phyloP scores from a whole-genome alignment of 768 basidiomycete species.

The Terana coerulea region DNA sequence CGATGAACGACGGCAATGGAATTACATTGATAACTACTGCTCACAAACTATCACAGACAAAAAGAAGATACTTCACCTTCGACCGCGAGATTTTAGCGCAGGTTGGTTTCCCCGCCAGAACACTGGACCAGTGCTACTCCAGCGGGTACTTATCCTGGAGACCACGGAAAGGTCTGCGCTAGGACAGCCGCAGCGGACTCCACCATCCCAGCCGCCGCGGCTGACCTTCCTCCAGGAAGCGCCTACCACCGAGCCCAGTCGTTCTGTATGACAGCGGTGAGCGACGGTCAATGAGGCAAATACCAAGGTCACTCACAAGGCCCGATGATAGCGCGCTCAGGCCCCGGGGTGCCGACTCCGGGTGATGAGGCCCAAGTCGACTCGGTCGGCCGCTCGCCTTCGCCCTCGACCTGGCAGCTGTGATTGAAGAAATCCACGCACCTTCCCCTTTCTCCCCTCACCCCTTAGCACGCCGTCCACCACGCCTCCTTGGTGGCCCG shows the following conservation, averaged over 20 bases:
- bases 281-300: not conserved
- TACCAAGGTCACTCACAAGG: not conserved
- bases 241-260: not conserved
- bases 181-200: not conserved
- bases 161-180: slow-evolving; percentile 11
- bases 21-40: too few relatives aligned
- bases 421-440: not conserved
- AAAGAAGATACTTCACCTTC: not conserved
- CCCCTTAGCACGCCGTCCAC: not conserved
- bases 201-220: not conserved
- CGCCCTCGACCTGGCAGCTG: not conserved
- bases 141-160: slow-evolving; percentile 8
- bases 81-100: not conserved
- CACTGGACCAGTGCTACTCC: not conserved
- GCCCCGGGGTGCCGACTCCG: not conserved
- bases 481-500: too few relatives aligned
- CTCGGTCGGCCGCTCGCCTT: slow-evolving; percentile 1
- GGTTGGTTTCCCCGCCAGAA: slow-evolving; percentile 3
- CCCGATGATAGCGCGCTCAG: not conserved
- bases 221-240: slow-evolving; percentile 1
- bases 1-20: too few relatives aligned
- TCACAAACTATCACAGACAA: not conserved
- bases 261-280: not conserved
- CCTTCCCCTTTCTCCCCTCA: not conserved
- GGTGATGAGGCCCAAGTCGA: slow-evolving; percentile 2